phyloP scores from a whole-genome alignment of 257 asterid genomes.

The Ilex asprella region DNA sequence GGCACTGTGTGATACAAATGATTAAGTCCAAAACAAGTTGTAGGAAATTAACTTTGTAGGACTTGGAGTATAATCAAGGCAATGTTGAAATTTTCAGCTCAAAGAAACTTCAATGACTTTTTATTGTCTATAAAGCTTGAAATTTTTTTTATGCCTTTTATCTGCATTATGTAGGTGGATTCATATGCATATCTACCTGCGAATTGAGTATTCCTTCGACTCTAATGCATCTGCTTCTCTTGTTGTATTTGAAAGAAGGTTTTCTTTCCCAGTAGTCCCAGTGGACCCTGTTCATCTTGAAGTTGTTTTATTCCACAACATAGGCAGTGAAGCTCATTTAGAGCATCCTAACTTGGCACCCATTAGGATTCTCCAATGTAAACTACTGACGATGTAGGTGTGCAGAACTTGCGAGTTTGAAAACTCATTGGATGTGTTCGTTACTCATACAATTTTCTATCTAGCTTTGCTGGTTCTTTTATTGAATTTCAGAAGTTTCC shows the following conservation, averaged over 20 bases:
- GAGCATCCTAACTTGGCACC: no score
- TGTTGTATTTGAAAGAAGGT: constrained; percentile 87
- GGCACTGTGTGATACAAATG: no score
- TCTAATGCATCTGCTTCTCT: constrained; percentile 62
- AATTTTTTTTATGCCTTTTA: no score
- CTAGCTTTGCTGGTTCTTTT: constrained; percentile 1
- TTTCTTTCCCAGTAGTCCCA: constrained; percentile 10
- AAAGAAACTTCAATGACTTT: not conserved
- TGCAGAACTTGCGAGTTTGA: not conserved
- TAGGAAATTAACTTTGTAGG: not conserved
- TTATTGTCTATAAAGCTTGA: not conserved
- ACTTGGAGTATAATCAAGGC: not conserved
- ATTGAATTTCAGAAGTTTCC: constrained; percentile 11
- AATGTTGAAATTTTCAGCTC: not conserved
- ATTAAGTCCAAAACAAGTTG: not conserved
- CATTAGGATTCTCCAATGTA: not conserved
- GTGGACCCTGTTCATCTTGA: not conserved
- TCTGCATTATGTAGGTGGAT: constrained; percentile 62
- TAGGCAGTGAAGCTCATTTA: no score
- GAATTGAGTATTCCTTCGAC: constrained; percentile 46
- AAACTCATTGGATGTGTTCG: not conserved
- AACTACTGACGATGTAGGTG: not conserved
- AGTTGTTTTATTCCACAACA: not conserved
- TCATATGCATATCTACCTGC: constrained; percentile 93
- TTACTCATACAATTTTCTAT: not conserved